A percentile compares a stretch with the other conserved stretches of the same genome.
These are phyloP conservation scores for Phanerochaete carnosa DNA, from an alignment of 768 basidiomycete species.

Conservation along the genomic window DNA sequence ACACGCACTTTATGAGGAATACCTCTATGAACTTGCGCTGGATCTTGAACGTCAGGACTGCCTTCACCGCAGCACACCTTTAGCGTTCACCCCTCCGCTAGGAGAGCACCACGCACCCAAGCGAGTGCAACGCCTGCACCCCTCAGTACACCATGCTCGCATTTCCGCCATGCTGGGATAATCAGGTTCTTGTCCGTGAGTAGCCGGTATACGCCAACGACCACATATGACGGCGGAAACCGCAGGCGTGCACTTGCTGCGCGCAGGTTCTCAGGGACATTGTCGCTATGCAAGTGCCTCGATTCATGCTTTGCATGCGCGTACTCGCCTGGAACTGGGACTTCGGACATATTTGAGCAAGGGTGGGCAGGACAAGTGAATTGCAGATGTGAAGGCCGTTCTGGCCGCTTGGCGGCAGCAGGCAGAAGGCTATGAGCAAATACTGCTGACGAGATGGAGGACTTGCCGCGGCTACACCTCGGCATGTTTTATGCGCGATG, in stretches of 20 bases:
- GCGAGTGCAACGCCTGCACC: constrained; percentile 65
- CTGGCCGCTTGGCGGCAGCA: no score
- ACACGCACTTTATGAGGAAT: constrained; percentile 56
- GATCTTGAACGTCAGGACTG: constrained; percentile 63
- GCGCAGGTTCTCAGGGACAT: constrained; percentile 45
- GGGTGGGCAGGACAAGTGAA: no score
- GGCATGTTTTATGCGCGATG: no score
- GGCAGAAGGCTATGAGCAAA: no score
- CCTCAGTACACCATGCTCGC: constrained; percentile 69
- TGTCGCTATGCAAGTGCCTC: no score
- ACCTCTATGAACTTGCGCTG: constrained; percentile 64
- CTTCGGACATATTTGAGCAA: no score
- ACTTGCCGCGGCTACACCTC: no score
- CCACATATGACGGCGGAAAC: constrained; percentile 79
- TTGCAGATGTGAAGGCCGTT: no score
- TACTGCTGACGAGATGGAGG: no score
- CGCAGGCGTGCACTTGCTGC: constrained; percentile 61
- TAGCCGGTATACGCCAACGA: constrained; percentile 83
- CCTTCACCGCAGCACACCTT: constrained; percentile 36
- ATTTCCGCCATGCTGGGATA: constrained; percentile 81
- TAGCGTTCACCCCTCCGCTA: no score
- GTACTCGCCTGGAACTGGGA: no score
- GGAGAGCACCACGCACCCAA: constrained; percentile 51
- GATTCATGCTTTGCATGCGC: no score
- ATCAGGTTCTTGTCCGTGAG: constrained; percentile 69